Conservation (phyloP, 495 filamentous ascomycete species). For the Annulohypoxylon bovei region DNA sequence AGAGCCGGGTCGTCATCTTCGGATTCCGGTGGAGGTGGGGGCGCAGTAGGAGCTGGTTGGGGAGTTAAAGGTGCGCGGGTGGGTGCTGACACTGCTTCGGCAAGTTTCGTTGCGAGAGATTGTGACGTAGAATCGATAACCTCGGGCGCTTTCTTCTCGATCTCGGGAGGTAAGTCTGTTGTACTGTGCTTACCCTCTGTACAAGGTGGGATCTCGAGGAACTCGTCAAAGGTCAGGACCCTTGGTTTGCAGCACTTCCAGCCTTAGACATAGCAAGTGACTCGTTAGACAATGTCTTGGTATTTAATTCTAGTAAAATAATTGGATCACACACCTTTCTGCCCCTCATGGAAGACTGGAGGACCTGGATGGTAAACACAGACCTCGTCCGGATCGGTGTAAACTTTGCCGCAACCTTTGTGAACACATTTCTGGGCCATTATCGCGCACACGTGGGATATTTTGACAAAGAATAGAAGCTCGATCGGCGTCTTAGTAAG, state of each 20-base stretch:
- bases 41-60: conserved; percentile 65
- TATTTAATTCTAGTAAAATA: background rate
- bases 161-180: conserved; percentile 70
- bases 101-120: conserved; percentile 46
- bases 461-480: background rate
- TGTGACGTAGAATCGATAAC: conserved; percentile 40
- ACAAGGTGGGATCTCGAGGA: conserved; percentile 92
- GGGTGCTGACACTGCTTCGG: conserved; percentile 56
- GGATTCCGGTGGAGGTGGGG: conserved; percentile 77
- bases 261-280: conserved; percentile 65
- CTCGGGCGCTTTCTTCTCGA: conserved; percentile 60
- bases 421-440: conserved; percentile 96
- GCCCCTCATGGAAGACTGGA: conserved; percentile 96
- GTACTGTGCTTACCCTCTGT: conserved; percentile 93
- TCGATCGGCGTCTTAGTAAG: background rate
- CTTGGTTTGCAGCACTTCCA: conserved; percentile 99
- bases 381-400: conserved; percentile 81
- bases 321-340: conserved; percentile 79
- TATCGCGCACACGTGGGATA: conserved; percentile 11
- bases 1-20: conserved; percentile 85
- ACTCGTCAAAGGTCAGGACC: conserved; percentile 98
- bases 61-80: conserved; percentile 60
- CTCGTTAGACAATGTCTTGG: conserved; percentile 3
- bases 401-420: conserved; percentile 92
- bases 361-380: conserved; percentile 95